A percentile compares a stretch with the other conserved stretches of the same genome.
Conservation (phyloP, 2,329 filamentous ascomycete species). For the Aspergillus fijiensis region DNA sequence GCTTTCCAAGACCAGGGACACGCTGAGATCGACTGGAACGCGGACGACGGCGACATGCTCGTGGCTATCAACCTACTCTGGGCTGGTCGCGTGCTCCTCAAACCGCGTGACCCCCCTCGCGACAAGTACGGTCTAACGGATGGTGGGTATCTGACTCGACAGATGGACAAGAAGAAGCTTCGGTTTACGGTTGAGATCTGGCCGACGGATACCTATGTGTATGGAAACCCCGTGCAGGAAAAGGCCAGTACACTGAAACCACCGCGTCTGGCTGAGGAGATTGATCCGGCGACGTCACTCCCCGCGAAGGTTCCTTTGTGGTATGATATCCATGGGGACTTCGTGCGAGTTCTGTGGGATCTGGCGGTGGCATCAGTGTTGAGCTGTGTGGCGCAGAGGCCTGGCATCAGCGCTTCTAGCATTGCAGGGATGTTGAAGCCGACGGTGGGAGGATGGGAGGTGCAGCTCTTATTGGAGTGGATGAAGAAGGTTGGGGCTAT, state of each 20-base stretch:
- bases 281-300: slow-evolving; percentile 1
- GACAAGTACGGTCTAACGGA: slow-evolving; percentile 49
- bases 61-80: slow-evolving; percentile 45
- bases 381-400: slow-evolving; percentile 42
- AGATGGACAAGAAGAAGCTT: slow-evolving; percentile 46
- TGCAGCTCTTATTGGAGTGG: slow-evolving; percentile 44
- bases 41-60: slow-evolving; percentile 46
- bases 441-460: slow-evolving; percentile 44
- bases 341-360: slow-evolving; percentile 43
- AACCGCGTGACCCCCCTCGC: slow-evolving; percentile 41
- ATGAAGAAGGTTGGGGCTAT: slow-evolving; percentile 30
- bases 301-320: slow-evolving; percentile 46
- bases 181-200: slow-evolving; percentile 44
- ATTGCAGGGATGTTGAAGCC: slow-evolving; percentile 42
- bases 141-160: slow-evolving; percentile 47
- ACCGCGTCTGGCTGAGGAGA: slow-evolving; percentile 24
- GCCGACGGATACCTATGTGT: slow-evolving; percentile 39
- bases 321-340: slow-evolving; percentile 49
- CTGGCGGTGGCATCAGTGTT: slow-evolving; percentile 42
- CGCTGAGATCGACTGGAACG: slow-evolving; percentile 36
- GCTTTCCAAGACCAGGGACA: slow-evolving; percentile 33
- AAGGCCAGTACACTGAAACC: slow-evolving; percentile 20
- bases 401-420: slow-evolving; percentile 37
- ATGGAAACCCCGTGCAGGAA: slow-evolving; percentile 39
- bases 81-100: slow-evolving; percentile 35